Evolutionary conservation across 73 alveolate genomes (phyloP).

Genomic region (Durusdinium trenchii): DNA sequence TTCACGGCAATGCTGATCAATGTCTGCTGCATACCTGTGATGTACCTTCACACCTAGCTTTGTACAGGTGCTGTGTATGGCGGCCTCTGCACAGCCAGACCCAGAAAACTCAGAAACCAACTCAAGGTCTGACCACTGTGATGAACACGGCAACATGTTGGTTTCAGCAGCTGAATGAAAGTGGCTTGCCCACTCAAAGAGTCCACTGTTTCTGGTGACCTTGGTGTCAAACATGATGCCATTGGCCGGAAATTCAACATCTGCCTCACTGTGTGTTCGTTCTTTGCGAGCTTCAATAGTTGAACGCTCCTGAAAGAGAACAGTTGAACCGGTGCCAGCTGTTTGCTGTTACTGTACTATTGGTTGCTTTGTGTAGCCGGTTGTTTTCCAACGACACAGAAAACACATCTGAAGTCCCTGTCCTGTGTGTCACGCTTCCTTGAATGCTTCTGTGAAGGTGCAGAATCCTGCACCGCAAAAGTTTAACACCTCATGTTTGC

Average conservation of each 20-base stretch:
- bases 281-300: neutral
- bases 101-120: neutral
- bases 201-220: neutral
- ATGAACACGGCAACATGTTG: too few relatives aligned
- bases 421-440: too few relatives aligned
- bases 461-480: too few relatives aligned
- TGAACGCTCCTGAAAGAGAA: neutral
- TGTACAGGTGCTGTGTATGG: neutral
- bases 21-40: neutral
- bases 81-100: slow-evolving; percentile 3
- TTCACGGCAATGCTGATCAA: neutral
- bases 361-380: neutral
- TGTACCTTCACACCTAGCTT: neutral
- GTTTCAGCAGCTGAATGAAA: neutral
- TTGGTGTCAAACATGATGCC: neutral
- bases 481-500: too few relatives aligned
- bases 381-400: neutral
- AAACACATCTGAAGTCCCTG: too few relatives aligned
- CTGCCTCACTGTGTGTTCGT: neutral
- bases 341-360: neutral
- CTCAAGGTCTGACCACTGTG: neutral
- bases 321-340: neutral
- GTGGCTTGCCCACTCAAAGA: neutral
- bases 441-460: too few relatives aligned
- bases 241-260: neutral